Evolutionary conservation across 805 yeast species (phyloP).

Genomic region (Candida alai): DNA sequence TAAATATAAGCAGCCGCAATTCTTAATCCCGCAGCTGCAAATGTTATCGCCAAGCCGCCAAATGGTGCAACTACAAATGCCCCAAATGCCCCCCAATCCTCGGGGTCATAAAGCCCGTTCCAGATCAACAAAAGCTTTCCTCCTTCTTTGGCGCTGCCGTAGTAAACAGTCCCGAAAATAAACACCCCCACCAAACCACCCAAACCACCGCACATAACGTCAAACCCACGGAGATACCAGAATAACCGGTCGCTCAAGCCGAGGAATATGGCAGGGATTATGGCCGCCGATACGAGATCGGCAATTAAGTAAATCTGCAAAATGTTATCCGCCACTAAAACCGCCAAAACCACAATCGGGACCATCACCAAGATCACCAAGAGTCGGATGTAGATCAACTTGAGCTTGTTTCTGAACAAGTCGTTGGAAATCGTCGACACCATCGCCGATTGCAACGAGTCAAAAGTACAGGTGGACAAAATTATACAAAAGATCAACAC

Average conservation of each 20-base stretch:
- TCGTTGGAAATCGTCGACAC: slow-evolving; percentile 89
- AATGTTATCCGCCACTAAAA: slow-evolving; percentile 76
- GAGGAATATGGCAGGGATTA: slow-evolving; percentile 77
- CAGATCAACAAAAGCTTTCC: slow-evolving; percentile 68
- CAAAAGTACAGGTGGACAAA: slow-evolving; percentile 85
- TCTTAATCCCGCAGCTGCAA: slow-evolving; percentile 49
- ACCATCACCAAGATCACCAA: slow-evolving; percentile 73
- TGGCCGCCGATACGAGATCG: slow-evolving; percentile 82
- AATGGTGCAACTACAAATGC: slow-evolving; percentile 90
- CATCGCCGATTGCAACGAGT: slow-evolving; percentile 83
- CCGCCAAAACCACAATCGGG: slow-evolving; percentile 84
- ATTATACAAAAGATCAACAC: slow-evolving; percentile 69
- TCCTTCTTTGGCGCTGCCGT: slow-evolving; percentile 68
- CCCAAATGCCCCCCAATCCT: slow-evolving; percentile 93
- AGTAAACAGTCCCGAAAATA: slow-evolving; percentile 80
- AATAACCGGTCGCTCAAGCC: slow-evolving; percentile 63
- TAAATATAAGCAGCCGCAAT: slow-evolving; percentile 27
- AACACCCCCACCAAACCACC: slow-evolving; percentile 80
- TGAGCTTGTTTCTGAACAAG: slow-evolving; percentile 75
- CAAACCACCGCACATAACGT: slow-evolving; percentile 76
- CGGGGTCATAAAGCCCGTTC: slow-evolving; percentile 72
- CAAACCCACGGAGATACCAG: slow-evolving; percentile 73
- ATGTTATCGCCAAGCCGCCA: slow-evolving; percentile 65
- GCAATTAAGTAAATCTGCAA: slow-evolving; percentile 87
- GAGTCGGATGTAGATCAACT: slow-evolving; percentile 60